Conservation (phyloP, 1,139 yeast species). For the Blastobotrys illinoisensis region DNA sequence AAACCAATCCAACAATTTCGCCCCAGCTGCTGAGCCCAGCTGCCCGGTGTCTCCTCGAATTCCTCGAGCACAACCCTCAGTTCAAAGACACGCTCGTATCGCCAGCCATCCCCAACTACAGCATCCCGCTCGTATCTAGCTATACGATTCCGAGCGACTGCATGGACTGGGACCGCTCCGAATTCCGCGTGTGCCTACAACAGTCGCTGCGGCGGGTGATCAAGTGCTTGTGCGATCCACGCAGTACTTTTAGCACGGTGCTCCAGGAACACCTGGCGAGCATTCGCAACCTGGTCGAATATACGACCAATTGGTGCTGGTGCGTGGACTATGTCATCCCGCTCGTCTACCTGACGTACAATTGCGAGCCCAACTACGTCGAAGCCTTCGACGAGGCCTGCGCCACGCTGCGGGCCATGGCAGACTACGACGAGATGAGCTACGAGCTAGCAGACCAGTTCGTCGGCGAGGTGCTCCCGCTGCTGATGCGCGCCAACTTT, state of each 20-base stretch:
- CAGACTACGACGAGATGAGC: not conserved
- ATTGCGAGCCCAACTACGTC: conserved; percentile 10
- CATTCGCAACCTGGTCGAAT: conserved; percentile 8
- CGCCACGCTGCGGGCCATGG: conserved; percentile 9
- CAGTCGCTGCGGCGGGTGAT: not conserved
- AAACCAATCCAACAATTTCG: not conserved
- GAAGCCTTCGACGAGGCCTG: conserved; percentile 16
- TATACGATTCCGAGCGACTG: not conserved
- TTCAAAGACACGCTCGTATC: not conserved
- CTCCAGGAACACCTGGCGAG: conserved; percentile 8
- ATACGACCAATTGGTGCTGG: conserved; percentile 12
- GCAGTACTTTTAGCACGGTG: conserved; percentile 3
- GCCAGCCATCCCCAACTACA: not conserved
- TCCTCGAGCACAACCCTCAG: not conserved
- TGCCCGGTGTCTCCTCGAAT: not conserved
- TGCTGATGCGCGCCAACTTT: conserved; percentile 9
- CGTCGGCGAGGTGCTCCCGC: conserved; percentile 11
- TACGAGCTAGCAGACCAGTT: conserved; percentile 6
- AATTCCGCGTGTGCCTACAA: not conserved
- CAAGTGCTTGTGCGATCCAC: not conserved
- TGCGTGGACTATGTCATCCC: conserved; percentile 14
- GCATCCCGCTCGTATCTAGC: not conserved
- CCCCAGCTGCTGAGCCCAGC: not conserved
- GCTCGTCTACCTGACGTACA: conserved; percentile 8
- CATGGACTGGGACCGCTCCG: conserved; percentile 1